phyloP scores from a whole-genome alignment of 2,329 filamentous ascomycete species.

The Hymenotorrendiella dingleyae region DNA sequence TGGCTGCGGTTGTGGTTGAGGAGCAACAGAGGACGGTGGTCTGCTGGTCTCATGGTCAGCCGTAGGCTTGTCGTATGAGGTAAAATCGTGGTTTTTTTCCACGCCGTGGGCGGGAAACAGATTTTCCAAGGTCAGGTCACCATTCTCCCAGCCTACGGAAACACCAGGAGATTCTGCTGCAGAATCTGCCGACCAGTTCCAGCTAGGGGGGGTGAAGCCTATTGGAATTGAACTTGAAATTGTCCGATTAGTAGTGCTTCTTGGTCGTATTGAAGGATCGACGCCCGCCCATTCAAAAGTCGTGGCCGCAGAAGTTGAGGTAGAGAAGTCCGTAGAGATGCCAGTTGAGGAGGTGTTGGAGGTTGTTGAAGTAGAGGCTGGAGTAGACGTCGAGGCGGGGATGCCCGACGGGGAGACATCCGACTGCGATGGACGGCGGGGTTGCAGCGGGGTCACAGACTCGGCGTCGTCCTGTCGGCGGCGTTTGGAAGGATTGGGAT shows the following conservation, averaged over 20 bases:
- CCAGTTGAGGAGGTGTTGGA: background rate
- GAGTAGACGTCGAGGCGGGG: too few relatives aligned
- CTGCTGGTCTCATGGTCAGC: too few relatives aligned
- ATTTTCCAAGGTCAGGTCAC: background rate
- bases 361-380: background rate
- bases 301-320: too few relatives aligned
- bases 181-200: too few relatives aligned
- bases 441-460: background rate
- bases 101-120: background rate
- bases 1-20: background rate
- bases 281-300: background rate
- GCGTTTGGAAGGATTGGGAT: background rate
- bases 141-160: background rate
- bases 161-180: too few relatives aligned
- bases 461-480: background rate
- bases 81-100: background rate
- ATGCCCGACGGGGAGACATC: too few relatives aligned
- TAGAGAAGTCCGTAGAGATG: too few relatives aligned
- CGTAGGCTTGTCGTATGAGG: too few relatives aligned
- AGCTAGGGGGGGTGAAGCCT: background rate
- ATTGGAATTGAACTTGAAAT: background rate
- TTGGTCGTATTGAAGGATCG: background rate
- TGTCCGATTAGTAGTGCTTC: background rate
- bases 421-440: too few relatives aligned
- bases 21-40: background rate